phyloP scores from a whole-genome alignment of 805 yeast genomes.

The Isabelozyma heimii region DNA sequence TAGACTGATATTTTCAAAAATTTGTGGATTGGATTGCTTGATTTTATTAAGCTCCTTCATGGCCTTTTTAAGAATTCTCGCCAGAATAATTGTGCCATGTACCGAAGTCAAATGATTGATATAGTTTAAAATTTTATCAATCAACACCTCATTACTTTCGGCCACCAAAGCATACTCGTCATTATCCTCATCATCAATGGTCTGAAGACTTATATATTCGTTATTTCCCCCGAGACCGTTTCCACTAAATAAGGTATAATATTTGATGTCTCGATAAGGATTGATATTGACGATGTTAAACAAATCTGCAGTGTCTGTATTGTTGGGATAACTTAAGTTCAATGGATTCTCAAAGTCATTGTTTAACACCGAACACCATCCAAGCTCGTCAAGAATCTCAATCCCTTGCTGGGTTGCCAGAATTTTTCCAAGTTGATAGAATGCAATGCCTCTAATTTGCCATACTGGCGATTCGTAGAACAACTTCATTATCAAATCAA shows the following conservation, averaged over 20 bases:
- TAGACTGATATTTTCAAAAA: constrained; percentile 55
- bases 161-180: constrained; percentile 4
- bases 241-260: constrained; percentile 21
- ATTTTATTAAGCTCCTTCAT: constrained; percentile 55
- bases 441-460: constrained; percentile 73
- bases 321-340: constrained; percentile 19
- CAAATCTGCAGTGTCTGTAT: constrained; percentile 4
- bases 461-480: constrained; percentile 38
- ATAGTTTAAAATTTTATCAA: constrained; percentile 25
- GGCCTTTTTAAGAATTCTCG: constrained; percentile 50
- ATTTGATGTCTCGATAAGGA: constrained; percentile 23
- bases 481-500: constrained; percentile 45
- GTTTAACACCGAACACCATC: constrained; percentile 49
- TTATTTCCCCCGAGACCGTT: constrained; percentile 3
- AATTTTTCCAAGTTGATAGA: constrained; percentile 72
- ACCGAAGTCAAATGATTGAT: constrained; percentile 52
- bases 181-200: constrained; percentile 7
- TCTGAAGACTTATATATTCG: not conserved
- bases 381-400: constrained; percentile 77
- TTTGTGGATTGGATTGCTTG: constrained; percentile 46
- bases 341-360: constrained; percentile 12
- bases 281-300: constrained; percentile 17
- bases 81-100: constrained; percentile 9
- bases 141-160: constrained; percentile 9
- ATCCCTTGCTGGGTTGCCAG: constrained; percentile 74